Base-by-base conservation (phyloP, 2,329 filamentous ascomycete species). In the Aspergillus arachidicola region DNA sequence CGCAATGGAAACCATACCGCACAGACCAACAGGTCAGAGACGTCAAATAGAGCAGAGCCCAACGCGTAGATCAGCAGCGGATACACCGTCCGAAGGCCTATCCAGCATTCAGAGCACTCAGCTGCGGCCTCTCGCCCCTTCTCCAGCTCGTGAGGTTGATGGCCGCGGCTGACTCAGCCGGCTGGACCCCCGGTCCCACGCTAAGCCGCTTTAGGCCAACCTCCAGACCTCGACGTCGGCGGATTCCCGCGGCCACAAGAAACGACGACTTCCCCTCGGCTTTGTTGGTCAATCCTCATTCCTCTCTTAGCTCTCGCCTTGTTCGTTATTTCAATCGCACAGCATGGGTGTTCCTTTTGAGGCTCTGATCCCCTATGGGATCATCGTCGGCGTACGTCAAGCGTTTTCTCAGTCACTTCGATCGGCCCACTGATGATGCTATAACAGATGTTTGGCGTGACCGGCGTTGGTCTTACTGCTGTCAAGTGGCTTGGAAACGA, bases 291-390 rank as follows among this genome's bases (percentile, higher is more conserved):
- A 50, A 30, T 50, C 46, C 23, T 45, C 61, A 59, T 51, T 54
- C n/a, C 58, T 57, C 62, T 58, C 57, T 63, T 53, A 53, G 59
- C 60, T 67, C 63, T 63, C 54, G 61, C 66, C 60, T 62, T 48
- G 50, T 55, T 67, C 60, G 66, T 69, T 64, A 55, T 38, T 43
- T 26, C 57, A 54, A 64, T 54, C 58, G 28, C 54, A 61, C 68
- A 69, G 67, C 68, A 89, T 89, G 87, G 86, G 86, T 78, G 85
- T 90, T 66, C 87, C 87, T 51, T 89, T 89, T 76, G 87, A 90
- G 80, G 84, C 87, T 68, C 78, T 89, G 69, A 74, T 89, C 71
- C 87, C 87, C 56, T 89, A 89, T 75, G 87, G 82, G 70, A 85
- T 89, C 74, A 87, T 88, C 79, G 78, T 87, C 60, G 83, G 78